phyloP scores from a whole-genome alignment of 108 stramenopile genomes.

The Skeletonema potamos region DNA sequence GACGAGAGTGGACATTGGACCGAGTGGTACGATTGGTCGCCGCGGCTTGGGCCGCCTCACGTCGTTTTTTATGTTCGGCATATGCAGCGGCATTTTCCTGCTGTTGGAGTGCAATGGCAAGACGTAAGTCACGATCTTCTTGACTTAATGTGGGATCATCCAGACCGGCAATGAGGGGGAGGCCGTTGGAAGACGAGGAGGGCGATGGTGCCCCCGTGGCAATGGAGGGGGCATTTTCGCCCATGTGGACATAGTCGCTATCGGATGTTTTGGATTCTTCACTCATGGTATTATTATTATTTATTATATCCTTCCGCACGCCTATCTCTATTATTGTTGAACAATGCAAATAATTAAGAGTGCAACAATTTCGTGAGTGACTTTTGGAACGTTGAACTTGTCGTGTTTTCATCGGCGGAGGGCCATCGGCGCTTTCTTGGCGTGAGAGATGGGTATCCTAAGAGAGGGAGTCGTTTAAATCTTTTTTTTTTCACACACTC shows the following conservation, averaged over 20 bases:
- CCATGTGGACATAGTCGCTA: constrained; percentile 88
- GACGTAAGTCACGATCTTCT: constrained; percentile 86
- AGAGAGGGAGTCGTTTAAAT: too few species aligned
- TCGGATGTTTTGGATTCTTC: constrained; percentile 87
- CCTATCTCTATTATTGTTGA: too few species aligned
- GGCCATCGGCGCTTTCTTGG: too few species aligned
- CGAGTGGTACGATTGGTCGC: constrained; percentile 76
- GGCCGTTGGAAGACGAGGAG: neutral
- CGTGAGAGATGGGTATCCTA: too few species aligned
- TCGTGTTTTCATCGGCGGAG: too few species aligned
- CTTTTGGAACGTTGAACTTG: too few species aligned
- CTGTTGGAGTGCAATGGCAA: constrained; percentile 89
- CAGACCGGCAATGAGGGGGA: constrained; percentile 25
- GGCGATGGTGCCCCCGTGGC: neutral
- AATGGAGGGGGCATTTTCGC: constrained; percentile 30
- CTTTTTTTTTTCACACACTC: too few species aligned
- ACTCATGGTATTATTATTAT: constrained; percentile 53
- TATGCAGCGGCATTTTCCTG: constrained; percentile 89
- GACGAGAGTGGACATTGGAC: constrained; percentile 65
- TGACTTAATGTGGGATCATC: constrained; percentile 85
- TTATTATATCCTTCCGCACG: too few species aligned
- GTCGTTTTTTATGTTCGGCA: constrained; percentile 78
- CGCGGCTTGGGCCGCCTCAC: constrained; percentile 65
- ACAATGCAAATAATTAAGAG: too few species aligned
- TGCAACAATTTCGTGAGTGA: too few species aligned